Evolutionary conservation across 441 rosid species (phyloP), one percentile per base, ranked within the genome.

Genomic region (Bocquillonia castaneifolia): DNA sequence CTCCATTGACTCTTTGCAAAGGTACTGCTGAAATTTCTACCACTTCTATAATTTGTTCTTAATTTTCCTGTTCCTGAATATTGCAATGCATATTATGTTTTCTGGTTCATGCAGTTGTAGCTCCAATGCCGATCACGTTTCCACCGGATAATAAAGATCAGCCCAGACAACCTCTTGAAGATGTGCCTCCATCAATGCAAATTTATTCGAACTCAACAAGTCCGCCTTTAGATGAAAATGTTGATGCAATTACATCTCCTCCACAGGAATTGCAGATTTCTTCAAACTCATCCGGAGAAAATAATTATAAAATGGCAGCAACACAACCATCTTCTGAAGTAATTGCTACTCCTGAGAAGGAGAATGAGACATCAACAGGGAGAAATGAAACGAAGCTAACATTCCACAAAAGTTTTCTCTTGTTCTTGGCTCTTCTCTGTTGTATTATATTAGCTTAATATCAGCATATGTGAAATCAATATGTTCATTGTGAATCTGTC

Each of bases 1-100:
- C 83, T 68, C 66, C 78, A 48, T 31, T 77, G 52, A 68, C 69
- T 56, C 80, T 70, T 17, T 82, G 81, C 69, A 67, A 14, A 70
- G 78, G 81, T 77, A 77, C 44, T 56, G 7, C 47, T 31, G 10
- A 6, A 40, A 44, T 44, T 34, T 0, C 45, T 45, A 10, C 32
- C 50, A 34, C 55, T 59, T 26, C 1, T 50, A 13, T 0, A n/a
- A n/a, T 58, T 58, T 9, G 13, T 31, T 28, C 45, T n/a, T 18
- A 25, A 14, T 0, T n/a, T 36, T 61, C 48, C 12, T 18, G 15
- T 42, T 42, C 9, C 2, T 42, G 4, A 3, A 36, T 3, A 10
- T 3, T 36, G 6, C 10, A 36, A 36, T 36, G 40, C 4, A 36
- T 36, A 37, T 18, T 56, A 42, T 28, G 13, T 1, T 67, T n/a